Evolutionary conservation across 495 filamentous ascomycete genomes (phyloP), one percentile per base, ranked within the genome.

Genomic region (Podospora pseudocomata): DNA sequence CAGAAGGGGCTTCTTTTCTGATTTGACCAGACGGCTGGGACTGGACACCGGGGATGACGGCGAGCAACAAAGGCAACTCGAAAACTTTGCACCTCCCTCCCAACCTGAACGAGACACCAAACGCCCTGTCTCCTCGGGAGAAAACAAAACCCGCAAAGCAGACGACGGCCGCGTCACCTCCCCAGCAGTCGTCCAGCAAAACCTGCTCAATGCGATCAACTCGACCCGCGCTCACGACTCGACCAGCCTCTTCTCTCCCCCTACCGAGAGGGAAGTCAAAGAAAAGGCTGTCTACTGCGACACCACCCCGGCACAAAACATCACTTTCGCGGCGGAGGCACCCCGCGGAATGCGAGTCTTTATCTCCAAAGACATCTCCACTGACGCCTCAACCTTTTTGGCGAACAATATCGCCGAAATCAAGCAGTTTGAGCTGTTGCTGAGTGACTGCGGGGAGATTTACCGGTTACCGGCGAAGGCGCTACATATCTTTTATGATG

Each of bases 231-330:
- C 93, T 19, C 89, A 96, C 77, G 88, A 92, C 70, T 91, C 91
- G 4, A 83, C 86, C 6, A 80, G 79, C 32, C 73, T 97, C 54
- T 94, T 89, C 77, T 86, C 86, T 32, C 87, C 86, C 2, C 92
- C 93, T 0, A 78, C 86, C 49, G 90, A 90, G 20, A 88, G 87
- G 60, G 81, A 87, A 44, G 88, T 98, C 71, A 90, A 91, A 71
- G 93, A 97, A 76, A 89, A 91, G 63, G 86, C 89, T 60, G 91
- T 92, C 0, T 98, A 97, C 81, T 99, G 95, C 77, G 94, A 97
- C 79, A 80, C 88, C 66, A 89, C 83, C 58, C 89, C 91, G 20
- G 89, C 86, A n/a, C 88, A 94, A 64, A 90, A 98, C 78, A 86
- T 99, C 53, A 81, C 82, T 39, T 91, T 90, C 75, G 84, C 89